Evolutionary conservation across 2,329 filamentous ascomycete genomes (phyloP).

Genomic region (Xylaria hypoxylon): DNA sequence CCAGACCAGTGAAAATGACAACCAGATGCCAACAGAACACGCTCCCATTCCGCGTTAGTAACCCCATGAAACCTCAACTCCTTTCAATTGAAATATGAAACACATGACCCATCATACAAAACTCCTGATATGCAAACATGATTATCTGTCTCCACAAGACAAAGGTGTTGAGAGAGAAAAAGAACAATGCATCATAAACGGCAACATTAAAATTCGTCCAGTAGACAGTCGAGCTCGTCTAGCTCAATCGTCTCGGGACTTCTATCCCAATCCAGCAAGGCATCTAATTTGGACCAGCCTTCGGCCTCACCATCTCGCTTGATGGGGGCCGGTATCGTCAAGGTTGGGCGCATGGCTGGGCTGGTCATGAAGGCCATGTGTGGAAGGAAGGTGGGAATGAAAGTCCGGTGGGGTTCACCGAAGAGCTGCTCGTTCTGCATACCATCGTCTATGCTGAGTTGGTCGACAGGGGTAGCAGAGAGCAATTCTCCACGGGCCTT

Average conservation of each 20-base stretch:
- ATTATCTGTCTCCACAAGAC: conserved; percentile 25
- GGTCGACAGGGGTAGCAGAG: conserved; percentile 51
- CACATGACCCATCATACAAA: conserved; percentile 42
- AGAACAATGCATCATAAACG: neutral
- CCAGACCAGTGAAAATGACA: conserved; percentile 30
- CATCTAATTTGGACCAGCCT: conserved; percentile 59
- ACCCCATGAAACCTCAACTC: conserved; percentile 41
- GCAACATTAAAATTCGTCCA: conserved; percentile 75
- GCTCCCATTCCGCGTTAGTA: conserved; percentile 35
- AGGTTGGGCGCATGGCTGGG: conserved; percentile 65
- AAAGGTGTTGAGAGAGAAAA: conserved; percentile 16
- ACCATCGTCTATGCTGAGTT: conserved; percentile 56
- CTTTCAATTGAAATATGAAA: conserved; percentile 30
- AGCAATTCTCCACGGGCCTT: conserved; percentile 65
- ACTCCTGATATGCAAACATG: conserved; percentile 32
- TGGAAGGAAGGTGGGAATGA: conserved; percentile 50
- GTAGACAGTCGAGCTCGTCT: conserved; percentile 89
- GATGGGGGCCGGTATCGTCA: conserved; percentile 56
- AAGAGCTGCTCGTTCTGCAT: conserved; percentile 66
- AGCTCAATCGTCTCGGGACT: conserved; percentile 91
- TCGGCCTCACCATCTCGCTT: conserved; percentile 56
- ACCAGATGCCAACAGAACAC: conserved; percentile 28
- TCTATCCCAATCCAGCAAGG: conserved; percentile 68
- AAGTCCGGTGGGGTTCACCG: conserved; percentile 55
- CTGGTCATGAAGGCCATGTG: conserved; percentile 63